Evolutionary conservation across 1,284 basidiomycete genomes (phyloP), one percentile per base, ranked within the genome.

Genomic region (Clitocybe nebularis): DNA sequence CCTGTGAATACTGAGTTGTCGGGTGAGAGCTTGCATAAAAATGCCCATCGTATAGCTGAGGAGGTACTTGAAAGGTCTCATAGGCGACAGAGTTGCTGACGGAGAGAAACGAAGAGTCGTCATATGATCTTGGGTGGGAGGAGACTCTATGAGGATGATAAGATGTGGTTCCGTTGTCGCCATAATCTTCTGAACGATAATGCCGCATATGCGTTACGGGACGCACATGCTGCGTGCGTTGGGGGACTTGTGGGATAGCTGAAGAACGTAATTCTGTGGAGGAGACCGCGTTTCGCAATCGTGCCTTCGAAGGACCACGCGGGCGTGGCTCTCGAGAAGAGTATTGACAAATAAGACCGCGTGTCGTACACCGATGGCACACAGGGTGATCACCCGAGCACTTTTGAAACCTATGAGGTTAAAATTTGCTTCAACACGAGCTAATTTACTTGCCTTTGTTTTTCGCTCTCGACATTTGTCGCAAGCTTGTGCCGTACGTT

Each of bases 391-490:
- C 69, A 11, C 76, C 76, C 14, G 74, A 75, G 53, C 76, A 79
- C 76, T 79, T 29, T 32, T 14, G 28, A 19, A 25, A 17, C 13
- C n/a, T n/a, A n/a, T n/a, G n/a, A 13, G 14, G 7, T 36, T 10
- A 46, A 33, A 25, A 37, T 8, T 13, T 19, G 42, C 20, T 16
- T 22, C 11, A 13, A 36, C 16, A 25, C 23, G 21, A 16, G 19
- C n/a, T 36, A 25, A n/a, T 17, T 7, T 6, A 46, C 60, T 21
- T 47, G 76, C 78, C 66, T 78, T 79, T 8, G 75, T 75, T 61
- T 81, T 81, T 19, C 77, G 64, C 43, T 72, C 71, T 13, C 77
- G 62, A 52, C 77, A 80, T 53, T 75, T 76, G 44, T 77, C 72
- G 52, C 77, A 80, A 8, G 77, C 77, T 44, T 76, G 74, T 1